These are phyloP conservation scores for Nothophytophthora sp. DNA, from an alignment of 352 stramenopile genomes.

Conservation along the genomic window DNA sequence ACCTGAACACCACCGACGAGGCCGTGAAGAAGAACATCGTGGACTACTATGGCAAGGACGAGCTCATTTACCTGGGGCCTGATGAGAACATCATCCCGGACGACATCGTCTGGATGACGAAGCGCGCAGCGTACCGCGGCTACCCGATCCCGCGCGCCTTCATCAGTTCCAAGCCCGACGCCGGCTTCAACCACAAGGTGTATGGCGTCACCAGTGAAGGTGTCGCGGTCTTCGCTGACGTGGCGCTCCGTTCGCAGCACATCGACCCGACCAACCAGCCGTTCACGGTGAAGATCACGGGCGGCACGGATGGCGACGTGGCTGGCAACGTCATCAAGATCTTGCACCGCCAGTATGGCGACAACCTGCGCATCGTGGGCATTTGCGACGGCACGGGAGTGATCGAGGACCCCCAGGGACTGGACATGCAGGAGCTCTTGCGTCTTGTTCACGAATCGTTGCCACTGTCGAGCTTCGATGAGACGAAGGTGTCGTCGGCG, in stretches of 20 bases:
- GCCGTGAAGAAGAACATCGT: constrained; percentile 72
- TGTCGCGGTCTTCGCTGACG: constrained; percentile 81
- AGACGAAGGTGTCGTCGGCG: constrained; percentile 32
- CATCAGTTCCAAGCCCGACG: constrained; percentile 85
- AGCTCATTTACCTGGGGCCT: constrained; percentile 83
- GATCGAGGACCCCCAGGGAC: constrained; percentile 94
- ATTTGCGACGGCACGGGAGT: constrained; percentile 93
- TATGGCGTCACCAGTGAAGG: constrained; percentile 86
- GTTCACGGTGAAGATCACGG: constrained; percentile 90
- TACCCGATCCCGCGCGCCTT: constrained; percentile 84
- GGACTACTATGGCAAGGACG: constrained; percentile 83
- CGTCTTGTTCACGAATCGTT: constrained; percentile 93
- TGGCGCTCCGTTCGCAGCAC: constrained; percentile 72
- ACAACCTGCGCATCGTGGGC: constrained; percentile 94
- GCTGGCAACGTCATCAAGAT: constrained; percentile 99
- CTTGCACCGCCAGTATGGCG: constrained; percentile 91
- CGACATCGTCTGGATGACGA: constrained; percentile 86
- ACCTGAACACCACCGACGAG: constrained; percentile 78
- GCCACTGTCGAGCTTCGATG: constrained; percentile 83
- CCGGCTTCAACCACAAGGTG: constrained; percentile 88
- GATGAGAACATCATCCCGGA: constrained; percentile 85
- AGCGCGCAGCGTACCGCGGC: constrained; percentile 73
- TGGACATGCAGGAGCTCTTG: constrained; percentile 94
- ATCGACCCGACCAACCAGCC: constrained; percentile 75
- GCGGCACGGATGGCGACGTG: constrained; percentile 97